Evolutionary conservation across 441 rosid species (phyloP).

Genomic region (Adansonia madagascariensis): DNA sequence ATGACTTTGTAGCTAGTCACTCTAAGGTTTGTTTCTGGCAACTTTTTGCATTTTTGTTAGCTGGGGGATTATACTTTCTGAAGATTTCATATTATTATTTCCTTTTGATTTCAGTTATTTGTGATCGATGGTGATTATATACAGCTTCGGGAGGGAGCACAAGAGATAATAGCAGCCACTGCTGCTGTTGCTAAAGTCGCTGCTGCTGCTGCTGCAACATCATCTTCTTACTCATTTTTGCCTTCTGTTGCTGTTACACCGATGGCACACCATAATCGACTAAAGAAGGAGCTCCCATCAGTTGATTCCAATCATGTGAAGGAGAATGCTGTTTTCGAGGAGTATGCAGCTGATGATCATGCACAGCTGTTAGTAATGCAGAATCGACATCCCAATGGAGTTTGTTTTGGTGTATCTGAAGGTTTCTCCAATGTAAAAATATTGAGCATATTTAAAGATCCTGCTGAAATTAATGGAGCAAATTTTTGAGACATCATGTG

Average conservation of each 20-base stretch:
- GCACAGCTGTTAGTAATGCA: slow-evolving; percentile 28
- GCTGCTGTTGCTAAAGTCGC: slow-evolving; percentile 94
- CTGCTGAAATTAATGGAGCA: slow-evolving; percentile 43
- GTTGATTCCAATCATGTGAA: slow-evolving; percentile 40
- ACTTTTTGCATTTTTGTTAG: background rate
- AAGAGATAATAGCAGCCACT: slow-evolving; percentile 85
- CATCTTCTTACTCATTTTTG: slow-evolving; percentile 67
- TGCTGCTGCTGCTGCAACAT: slow-evolving; percentile 58
- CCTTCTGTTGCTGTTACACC: slow-evolving; percentile 92
- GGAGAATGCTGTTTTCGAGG: slow-evolving; percentile 30
- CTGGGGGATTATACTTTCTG: slow-evolving; percentile 5
- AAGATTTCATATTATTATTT: slow-evolving; percentile 33
- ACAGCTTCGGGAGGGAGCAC: slow-evolving; percentile 91
- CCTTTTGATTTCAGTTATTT: slow-evolving; percentile 71
- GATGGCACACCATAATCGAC: slow-evolving; percentile 78
- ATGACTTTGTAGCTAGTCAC: slow-evolving; percentile 85
- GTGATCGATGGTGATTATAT: slow-evolving; percentile 80
- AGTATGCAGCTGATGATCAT: slow-evolving; percentile 31
- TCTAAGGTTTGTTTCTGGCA: slow-evolving; percentile 60
- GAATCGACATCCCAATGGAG: slow-evolving; percentile 45
- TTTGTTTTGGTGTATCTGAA: slow-evolving; percentile 39
- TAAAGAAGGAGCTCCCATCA: slow-evolving; percentile 51
- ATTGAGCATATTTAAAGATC: slow-evolving; percentile 57
- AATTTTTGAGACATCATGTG: slow-evolving; percentile 40
- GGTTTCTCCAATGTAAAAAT: slow-evolving; percentile 49